Evolutionary conservation across 345 rosid species (phyloP), one percentile per base, ranked within the genome.

Genomic region (Reutealis trisperma): DNA sequence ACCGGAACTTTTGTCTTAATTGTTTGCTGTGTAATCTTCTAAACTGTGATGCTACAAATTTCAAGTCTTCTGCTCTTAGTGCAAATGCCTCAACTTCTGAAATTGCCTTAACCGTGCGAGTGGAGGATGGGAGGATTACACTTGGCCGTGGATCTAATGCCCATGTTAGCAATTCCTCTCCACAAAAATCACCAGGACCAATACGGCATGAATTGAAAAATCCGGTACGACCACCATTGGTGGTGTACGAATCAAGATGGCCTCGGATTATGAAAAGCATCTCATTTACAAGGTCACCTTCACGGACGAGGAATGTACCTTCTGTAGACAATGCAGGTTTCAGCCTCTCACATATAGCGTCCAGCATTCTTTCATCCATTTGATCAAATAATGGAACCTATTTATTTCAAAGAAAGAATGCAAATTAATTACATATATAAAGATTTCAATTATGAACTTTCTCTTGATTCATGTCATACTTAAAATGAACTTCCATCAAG

Each of bases 341-440:
- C 5, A 95, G 90, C 85, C 98, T 88, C 89, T 95, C 97, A 75
- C 97, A 89, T 47, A 93, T 93, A 0, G 98, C 98, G 16, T 95
- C 98, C 30, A 95, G 90, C 96, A 89, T 91, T 59, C 91, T 82
- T 80, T 95, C 99, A 58, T 93, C 99, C 98, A 93, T 93, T 86
- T 92, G 92, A 79, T 95, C 97, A 68, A 95, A 92, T 79, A 95
- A 79, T 0, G 98, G 98, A 0, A 94, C 98, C 98, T 94, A 79
- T 74, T 79, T 27, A 41, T 49, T 45, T 12, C 11, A 54, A 21
- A 22, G 27, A 47, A 1, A 41, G 62, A 8, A 32, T 63, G 18
- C 54, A 12, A 19, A 10, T 34, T 21, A 63, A 62, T 63, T 58
- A 21, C n/a, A 42, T 41, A 44, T 12, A 10, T 11, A 72, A 15